phyloP scores from a whole-genome alignment of 495 filamentous ascomycete species.

The Neurospora sublineolata region DNA sequence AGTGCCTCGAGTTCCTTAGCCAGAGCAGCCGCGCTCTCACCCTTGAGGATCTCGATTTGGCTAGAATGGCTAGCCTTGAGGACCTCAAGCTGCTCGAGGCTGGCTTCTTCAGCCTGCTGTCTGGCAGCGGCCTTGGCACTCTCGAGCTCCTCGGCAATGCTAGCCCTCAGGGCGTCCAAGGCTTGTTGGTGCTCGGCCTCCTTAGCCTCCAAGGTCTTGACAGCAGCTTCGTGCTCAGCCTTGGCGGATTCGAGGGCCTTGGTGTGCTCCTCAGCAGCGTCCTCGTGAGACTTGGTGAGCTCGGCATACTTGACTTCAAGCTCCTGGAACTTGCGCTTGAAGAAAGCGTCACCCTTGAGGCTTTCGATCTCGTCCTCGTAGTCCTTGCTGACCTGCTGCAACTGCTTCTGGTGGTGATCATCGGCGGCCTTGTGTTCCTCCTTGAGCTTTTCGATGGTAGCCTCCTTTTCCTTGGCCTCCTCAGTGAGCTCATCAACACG shows the following conservation, averaged over 20 bases:
- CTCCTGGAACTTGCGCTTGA: constrained; percentile 42
- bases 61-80: constrained; percentile 39
- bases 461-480: constrained; percentile 27
- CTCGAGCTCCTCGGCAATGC: constrained; percentile 36
- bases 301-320: constrained; percentile 37
- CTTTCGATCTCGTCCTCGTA: constrained; percentile 46
- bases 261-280: constrained; percentile 24
- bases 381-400: constrained; percentile 40
- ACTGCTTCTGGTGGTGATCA: constrained; percentile 38
- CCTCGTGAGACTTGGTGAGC: constrained; percentile 28
- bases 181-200: constrained; percentile 31
- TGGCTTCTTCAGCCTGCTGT: constrained; percentile 24
- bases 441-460: constrained; percentile 24
- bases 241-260: constrained; percentile 29
- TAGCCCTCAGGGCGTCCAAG: constrained; percentile 32
- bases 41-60: constrained; percentile 31
- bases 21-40: constrained; percentile 25
- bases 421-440: constrained; percentile 31
- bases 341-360: constrained; percentile 42
- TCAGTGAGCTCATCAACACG: constrained; percentile 28
- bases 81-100: constrained; percentile 27
- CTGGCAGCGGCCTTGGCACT: constrained; percentile 27
- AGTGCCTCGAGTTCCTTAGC: constrained; percentile 31
- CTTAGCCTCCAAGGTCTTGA: constrained; percentile 28
- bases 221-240: constrained; percentile 21